phyloP scores from a whole-genome alignment of 2,329 filamentous ascomycete genomes.

The Stachybotrys elegans region DNA sequence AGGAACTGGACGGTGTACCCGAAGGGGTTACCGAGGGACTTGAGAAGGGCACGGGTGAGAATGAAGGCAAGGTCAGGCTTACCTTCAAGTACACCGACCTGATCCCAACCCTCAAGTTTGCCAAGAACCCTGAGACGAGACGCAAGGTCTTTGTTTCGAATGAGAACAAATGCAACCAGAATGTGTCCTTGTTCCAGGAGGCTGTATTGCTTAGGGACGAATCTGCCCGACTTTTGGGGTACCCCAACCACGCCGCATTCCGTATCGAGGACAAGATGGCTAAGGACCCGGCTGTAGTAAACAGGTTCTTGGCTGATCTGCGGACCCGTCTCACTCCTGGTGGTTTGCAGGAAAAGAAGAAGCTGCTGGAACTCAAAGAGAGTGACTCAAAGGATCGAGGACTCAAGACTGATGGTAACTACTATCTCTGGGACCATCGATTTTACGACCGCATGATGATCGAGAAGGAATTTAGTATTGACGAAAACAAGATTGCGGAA shows the following conservation, averaged over 20 bases:
- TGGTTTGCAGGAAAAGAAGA: conserved; percentile 21
- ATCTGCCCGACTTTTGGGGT: conserved; percentile 50
- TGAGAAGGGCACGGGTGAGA: conserved; percentile 59
- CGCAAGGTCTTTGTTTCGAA: not conserved
- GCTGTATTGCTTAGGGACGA: conserved; percentile 51
- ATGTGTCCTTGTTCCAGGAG: conserved; percentile 43
- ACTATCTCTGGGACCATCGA: conserved; percentile 51
- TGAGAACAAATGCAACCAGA: conserved; percentile 7
- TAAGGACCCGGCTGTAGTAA: conserved; percentile 50
- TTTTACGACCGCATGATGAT: conserved; percentile 50
- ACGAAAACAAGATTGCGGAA: conserved; percentile 49
- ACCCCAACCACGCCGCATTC: conserved; percentile 51
- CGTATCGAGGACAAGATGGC: conserved; percentile 56
- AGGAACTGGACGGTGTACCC: conserved; percentile 67
- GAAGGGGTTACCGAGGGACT: conserved; percentile 57
- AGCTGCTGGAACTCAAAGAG: conserved; percentile 24
- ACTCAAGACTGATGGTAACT: conserved; percentile 40
- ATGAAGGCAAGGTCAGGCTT: conserved; percentile 48
- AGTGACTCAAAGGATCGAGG: conserved; percentile 31
- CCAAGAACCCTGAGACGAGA: not conserved
- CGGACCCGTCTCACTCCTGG: not conserved
- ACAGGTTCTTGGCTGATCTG: conserved; percentile 13
- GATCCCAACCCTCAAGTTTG: not conserved
- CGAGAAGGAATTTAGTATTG: conserved; percentile 46
- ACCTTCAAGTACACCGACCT: not conserved